Conservation (phyloP, 768 basidiomycete genomes). For the Lanmaoa pseudosensibilis region DNA sequence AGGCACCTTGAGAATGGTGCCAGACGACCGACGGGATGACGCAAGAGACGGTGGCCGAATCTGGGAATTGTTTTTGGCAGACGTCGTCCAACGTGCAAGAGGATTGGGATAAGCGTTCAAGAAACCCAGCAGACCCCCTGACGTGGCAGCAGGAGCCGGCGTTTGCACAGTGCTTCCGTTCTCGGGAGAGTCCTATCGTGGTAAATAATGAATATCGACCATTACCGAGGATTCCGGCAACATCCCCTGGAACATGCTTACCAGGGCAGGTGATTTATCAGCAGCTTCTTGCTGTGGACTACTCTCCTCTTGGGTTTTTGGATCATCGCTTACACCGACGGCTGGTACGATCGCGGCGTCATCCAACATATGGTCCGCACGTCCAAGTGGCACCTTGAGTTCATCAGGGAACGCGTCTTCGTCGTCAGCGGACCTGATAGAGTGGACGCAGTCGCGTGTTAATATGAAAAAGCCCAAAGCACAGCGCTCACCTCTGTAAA, state of each 20-base stretch:
- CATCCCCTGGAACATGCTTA: conserved; percentile 14
- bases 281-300: conserved; percentile 18
- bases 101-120: conserved; percentile 60
- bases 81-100: conserved; percentile 50
- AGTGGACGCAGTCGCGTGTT: conserved; percentile 1
- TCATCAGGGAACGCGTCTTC: conserved; percentile 59
- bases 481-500: conserved; percentile 56
- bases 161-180: conserved; percentile 23
- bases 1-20: conserved; percentile 32
- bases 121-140: conserved; percentile 56
- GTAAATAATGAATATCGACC: not conserved
- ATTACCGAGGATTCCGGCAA: not conserved
- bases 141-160: conserved; percentile 22
- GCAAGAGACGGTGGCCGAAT: conserved; percentile 21
- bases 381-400: conserved; percentile 57
- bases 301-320: conserved; percentile 18
- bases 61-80: conserved; percentile 25
- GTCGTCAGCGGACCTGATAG: conserved; percentile 51
- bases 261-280: conserved; percentile 22
- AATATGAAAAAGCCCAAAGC: conserved; percentile 2
- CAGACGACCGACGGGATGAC: conserved; percentile 27
- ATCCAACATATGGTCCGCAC: conserved; percentile 61
- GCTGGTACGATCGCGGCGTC: conserved; percentile 24
- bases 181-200: conserved; percentile 27
- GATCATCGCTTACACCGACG: conserved; percentile 14